Percentiles rank a stretch among this genome's conserved stretches.
These are phyloP conservation scores for Dendrobium catenatum DNA, from an alignment of 106 monocot species.

Conservation along the genomic window DNA sequence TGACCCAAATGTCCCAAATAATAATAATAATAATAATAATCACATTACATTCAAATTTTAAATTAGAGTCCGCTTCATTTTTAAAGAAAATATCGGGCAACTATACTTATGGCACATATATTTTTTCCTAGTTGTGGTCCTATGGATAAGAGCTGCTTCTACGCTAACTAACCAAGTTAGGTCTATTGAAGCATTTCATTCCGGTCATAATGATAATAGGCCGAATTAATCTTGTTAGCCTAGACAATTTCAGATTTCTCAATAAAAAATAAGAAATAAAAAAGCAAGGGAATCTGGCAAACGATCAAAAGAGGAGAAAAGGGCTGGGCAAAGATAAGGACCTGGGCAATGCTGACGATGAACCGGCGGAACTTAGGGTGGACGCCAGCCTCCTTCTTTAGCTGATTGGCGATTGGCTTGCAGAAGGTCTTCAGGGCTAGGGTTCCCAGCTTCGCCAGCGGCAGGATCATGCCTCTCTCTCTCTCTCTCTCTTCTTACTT, in stretches of 20 bases:
- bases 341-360: conserved; percentile 64
- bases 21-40: no score
- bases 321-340: background rate
- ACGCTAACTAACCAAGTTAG: no score
- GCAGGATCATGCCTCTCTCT: conserved; percentile 29
- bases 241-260: background rate
- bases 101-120: no score
- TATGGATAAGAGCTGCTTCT: no score
- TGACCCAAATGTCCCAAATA: no score
- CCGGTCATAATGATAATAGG: no score
- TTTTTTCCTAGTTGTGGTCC: no score
- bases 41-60: no score
- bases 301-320: background rate
- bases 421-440: conserved; percentile 46
- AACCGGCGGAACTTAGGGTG: conserved; percentile 59
- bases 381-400: conserved; percentile 55
- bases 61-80: no score
- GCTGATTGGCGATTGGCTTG: conserved; percentile 52
- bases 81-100: no score
- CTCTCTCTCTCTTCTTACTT: no score
- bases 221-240: background rate
- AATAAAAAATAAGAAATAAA: background rate
- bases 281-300: background rate
- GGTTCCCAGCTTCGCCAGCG: conserved; percentile 59
- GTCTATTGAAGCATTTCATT: no score